Evolutionary conservation across 176 grass and related monocot species (phyloP).

Genomic region (Oryza meridionalis): DNA sequence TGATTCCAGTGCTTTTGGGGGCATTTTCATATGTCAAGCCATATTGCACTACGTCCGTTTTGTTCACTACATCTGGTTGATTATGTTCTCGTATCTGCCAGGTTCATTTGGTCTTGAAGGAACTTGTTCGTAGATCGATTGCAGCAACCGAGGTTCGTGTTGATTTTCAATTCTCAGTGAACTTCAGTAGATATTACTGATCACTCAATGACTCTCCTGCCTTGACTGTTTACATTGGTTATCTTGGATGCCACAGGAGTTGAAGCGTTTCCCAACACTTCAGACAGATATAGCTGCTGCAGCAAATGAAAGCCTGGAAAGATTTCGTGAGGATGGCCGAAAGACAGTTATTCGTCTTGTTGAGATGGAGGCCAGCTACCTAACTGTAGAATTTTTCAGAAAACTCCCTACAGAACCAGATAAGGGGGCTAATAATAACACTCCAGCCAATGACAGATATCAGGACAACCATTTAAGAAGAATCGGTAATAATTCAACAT

Average conservation of each 20-base stretch:
- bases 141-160: conserved; percentile 82
- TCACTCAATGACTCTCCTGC: neutral
- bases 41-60: neutral
- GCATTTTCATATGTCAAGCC: neutral
- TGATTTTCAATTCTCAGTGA: neutral
- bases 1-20: conserved; percentile 6
- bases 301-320: conserved; percentile 93
- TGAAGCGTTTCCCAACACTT: conserved; percentile 99
- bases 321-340: conserved; percentile 87
- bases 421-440: conserved; percentile 65
- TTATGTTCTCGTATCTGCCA: conserved; percentile 49
- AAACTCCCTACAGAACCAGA: conserved; percentile 98
- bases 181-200: neutral
- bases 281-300: conserved; percentile 97
- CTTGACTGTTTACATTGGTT: conserved; percentile 20
- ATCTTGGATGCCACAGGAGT: conserved; percentile 59
- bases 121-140: conserved; percentile 91
- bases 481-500: conserved; percentile 70
- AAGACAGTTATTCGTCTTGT: conserved; percentile 97
- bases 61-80: conserved; percentile 7
- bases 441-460: conserved; percentile 78
- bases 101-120: conserved; percentile 98
- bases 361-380: conserved; percentile 96
- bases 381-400: conserved; percentile 98
- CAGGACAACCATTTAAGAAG: conserved; percentile 92